A percentile compares a stretch with the other conserved stretches of the same genome.
These are phyloP conservation scores for Coemansia sp. DNA, from an alignment of 371 early-diverging fungal species.

Conservation along the genomic window DNA sequence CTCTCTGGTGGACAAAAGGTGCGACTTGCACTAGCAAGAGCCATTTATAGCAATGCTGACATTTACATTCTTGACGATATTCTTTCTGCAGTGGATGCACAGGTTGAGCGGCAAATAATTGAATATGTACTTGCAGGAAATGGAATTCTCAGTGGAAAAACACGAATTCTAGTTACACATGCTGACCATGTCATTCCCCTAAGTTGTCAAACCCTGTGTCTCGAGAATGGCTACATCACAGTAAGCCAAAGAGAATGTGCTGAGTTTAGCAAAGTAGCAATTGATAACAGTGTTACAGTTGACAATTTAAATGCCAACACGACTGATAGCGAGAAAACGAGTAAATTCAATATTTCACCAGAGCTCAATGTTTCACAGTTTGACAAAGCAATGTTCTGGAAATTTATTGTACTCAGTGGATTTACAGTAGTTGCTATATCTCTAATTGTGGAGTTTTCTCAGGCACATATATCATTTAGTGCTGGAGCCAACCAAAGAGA, in stretches of 20 bases:
- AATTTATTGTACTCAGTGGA: constrained; percentile 12
- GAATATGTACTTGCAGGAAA: constrained; percentile 67
- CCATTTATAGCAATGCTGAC: constrained; percentile 80
- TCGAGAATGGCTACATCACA: constrained; percentile 5
- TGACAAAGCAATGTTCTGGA: constrained; percentile 3
- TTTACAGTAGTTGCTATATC: not conserved
- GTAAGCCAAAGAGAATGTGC: not conserved
- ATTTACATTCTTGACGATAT: constrained; percentile 80
- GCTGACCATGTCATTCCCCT: constrained; percentile 25
- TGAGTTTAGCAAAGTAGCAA: not conserved
- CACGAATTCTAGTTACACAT: constrained; percentile 86
- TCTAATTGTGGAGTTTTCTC: not conserved
- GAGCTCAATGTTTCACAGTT: constrained; percentile 19
- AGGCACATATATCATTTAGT: not conserved
- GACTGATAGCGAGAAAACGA: not conserved
- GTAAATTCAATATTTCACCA: constrained; percentile 8
- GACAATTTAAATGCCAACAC: not conserved
- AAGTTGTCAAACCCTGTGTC: constrained; percentile 6
- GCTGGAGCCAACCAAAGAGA: not conserved
- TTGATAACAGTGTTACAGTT: not conserved
- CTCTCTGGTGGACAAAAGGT: constrained; percentile 83
- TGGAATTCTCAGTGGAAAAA: constrained; percentile 53
- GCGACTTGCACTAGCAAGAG: constrained; percentile 71
- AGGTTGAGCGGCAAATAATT: constrained; percentile 81
- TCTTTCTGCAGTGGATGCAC: constrained; percentile 85